These are phyloP conservation scores for Mycosphaerella sp. DNA, from an alignment of 2,329 filamentous ascomycete genomes.

Conservation along the genomic window DNA sequence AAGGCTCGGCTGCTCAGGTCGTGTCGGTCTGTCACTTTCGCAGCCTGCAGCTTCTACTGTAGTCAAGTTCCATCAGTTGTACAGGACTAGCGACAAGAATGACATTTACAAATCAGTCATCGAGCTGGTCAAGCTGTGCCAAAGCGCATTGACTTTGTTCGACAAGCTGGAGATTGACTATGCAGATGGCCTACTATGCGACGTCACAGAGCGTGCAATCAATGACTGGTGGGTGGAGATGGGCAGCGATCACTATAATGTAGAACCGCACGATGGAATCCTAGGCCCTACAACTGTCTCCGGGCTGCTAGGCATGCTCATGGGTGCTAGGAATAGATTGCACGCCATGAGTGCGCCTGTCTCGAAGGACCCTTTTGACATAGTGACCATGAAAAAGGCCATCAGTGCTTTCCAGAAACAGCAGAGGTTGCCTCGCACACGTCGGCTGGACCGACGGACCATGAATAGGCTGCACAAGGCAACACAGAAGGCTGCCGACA, in stretches of 20 bases:
- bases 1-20: slow-evolving; percentile 81
- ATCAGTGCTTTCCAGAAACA: slow-evolving; percentile 87
- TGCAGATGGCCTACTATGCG: slow-evolving; percentile 85
- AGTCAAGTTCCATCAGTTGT: slow-evolving; percentile 86
- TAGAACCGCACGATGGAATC: slow-evolving; percentile 87
- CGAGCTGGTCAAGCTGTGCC: slow-evolving; percentile 85
- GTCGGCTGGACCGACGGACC: slow-evolving; percentile 76
- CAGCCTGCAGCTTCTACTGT: slow-evolving; percentile 73
- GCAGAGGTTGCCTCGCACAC: slow-evolving; percentile 69
- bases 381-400: slow-evolving; percentile 72
- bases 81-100: slow-evolving; percentile 77
- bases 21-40: slow-evolving; percentile 74
- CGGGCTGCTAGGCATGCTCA: slow-evolving; percentile 75
- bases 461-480: slow-evolving; percentile 70
- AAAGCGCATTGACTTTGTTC: slow-evolving; percentile 81
- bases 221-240: slow-evolving; percentile 96
- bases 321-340: slow-evolving; percentile 84
- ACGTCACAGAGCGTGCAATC: slow-evolving; percentile 83
- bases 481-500: slow-evolving; percentile 85
- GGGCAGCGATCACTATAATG: slow-evolving; percentile 83
- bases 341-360: slow-evolving; percentile 79
- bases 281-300: slow-evolving; percentile 87
- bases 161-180: slow-evolving; percentile 82
- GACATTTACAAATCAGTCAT: slow-evolving; percentile 71
- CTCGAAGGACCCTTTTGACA: slow-evolving; percentile 84